Base-by-base conservation (phyloP, 192 early-diverging fungal genomes). In the Tieghemiomyces parasiticus region DNA sequence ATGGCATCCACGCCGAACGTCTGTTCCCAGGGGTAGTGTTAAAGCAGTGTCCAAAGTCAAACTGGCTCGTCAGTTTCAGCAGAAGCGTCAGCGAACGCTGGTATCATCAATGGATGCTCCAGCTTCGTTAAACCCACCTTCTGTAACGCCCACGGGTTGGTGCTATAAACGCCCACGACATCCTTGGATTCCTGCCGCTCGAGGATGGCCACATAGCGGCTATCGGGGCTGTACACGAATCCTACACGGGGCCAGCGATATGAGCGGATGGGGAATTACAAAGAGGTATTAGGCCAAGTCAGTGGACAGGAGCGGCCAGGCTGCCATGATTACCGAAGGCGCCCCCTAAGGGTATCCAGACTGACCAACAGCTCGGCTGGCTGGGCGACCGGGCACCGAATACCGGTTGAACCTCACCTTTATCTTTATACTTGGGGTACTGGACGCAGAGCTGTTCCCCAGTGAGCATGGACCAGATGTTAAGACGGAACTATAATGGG, bases 1-100 rank as follows among this genome's bases (percentile, higher is more conserved):
- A 65, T 66, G 2, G 89, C 85, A 35, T 88, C 86, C 0, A 80
- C 60, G 28, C 69, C 64, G 60, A 88, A 85, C n/a, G 76, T 66
- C 87, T 90, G 26, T 26, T 2, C 45, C 2, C 45, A 22, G 10
- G 19, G 19, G n/a, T n/a, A n/a, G n/a, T n/a, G n/a, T n/a, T n/a
- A n/a, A n/a, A 46, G 22, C 22, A 10, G 12, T 46, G 22, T 46
- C 22, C 10, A 46, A 2, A n/a, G 19, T 3, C 1, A 22, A 14
- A 46, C 10, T 4, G 22, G 22, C 45, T n/a, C 2, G 19, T 2
- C 45, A 46, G 10, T 46, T 46, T 46, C 22, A 10, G 3, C 22
- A 3, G 22, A 22, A 1, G 45, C 12, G 12, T 10, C 22, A 14
- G 2, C 16, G 3, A 1, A 46, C 19, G 45, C 19, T 2, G 10